Percentiles rank a stretch among this genome's conserved stretches.
Evolutionary conservation across 306 rosid species (phyloP).

Genomic region (Quillaja saponaria): DNA sequence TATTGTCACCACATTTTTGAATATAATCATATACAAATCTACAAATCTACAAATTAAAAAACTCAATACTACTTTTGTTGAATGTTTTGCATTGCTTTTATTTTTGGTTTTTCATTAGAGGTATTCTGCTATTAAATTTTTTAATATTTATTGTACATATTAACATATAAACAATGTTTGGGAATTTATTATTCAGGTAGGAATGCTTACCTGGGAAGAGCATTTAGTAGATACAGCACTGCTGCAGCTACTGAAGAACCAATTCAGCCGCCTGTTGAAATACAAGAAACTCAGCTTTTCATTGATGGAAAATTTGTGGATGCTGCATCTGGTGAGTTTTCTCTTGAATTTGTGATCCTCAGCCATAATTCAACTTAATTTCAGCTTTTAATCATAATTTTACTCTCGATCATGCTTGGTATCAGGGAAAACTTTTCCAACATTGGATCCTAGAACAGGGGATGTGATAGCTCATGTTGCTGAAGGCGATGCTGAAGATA

Average conservation of each 20-base stretch:
- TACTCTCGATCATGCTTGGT: not conserved
- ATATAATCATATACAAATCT: no score
- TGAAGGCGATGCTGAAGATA: conserved; percentile 79
- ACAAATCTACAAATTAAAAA: no score
- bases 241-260: conserved; percentile 62
- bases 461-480: conserved; percentile 81
- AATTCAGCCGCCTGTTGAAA: conserved; percentile 52
- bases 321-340: conserved; percentile 74
- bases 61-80: no score
- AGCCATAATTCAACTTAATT: no score
- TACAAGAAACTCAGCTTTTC: conserved; percentile 63
- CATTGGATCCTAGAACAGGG: conserved; percentile 86
- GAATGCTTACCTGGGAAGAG: conserved; percentile 35
- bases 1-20: no score
- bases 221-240: conserved; percentile 54
- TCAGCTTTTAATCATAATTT: no score
- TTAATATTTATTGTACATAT: not conserved
- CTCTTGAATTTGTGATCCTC: not conserved
- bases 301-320: conserved; percentile 79
- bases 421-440: conserved; percentile 76
- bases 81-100: not conserved
- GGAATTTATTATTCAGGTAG: conserved; percentile 43
- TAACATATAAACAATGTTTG: not conserved
- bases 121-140: not conserved
- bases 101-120: not conserved